Percentiles rank a stretch among this genome's conserved stretches.
These are phyloP conservation scores for Trapa incisa DNA, from an alignment of 345 rosid species.

Conservation along the genomic window DNA sequence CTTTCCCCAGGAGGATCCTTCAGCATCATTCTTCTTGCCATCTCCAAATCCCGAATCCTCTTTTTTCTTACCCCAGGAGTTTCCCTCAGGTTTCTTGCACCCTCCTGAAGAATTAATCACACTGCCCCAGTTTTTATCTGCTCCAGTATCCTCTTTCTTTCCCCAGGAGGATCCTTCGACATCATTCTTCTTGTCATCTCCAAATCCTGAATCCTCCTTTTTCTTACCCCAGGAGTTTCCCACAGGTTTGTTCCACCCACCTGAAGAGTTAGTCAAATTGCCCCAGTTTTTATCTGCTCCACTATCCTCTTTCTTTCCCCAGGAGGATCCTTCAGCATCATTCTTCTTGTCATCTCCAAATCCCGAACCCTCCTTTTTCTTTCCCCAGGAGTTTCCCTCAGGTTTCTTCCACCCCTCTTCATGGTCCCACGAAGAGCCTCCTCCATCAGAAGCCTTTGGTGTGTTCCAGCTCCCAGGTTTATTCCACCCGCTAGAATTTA, in stretches of 20 bases:
- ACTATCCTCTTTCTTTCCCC: neutral
- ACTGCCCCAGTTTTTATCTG: neutral
- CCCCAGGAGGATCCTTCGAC: slow-evolving; percentile 8
- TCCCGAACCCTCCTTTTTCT: neutral
- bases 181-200: slow-evolving; percentile 5
- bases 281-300: slow-evolving; percentile 4
- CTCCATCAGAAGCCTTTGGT: slow-evolving; percentile 5
- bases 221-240: slow-evolving; percentile 2
- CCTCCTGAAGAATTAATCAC: slow-evolving; percentile 10
- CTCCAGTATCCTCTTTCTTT: slow-evolving; percentile 5
- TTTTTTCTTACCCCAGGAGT: slow-evolving; percentile 2
- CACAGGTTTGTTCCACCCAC: slow-evolving; percentile 4
- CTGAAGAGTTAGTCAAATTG: neutral
- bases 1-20: slow-evolving; percentile 1
- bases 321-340: too few relatives aligned
- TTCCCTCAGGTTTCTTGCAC: neutral
- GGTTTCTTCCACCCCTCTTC: slow-evolving; percentile 2
- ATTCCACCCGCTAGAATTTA: neutral
- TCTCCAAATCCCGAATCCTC: slow-evolving; percentile 1
- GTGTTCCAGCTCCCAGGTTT: slow-evolving; percentile 4
- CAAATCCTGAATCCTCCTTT: slow-evolving; percentile 7
- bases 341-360: too few relatives aligned
- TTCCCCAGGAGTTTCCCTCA: slow-evolving; percentile 1
- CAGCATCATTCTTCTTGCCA: slow-evolving; percentile 1
- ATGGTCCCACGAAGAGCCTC: slow-evolving; percentile 8